Base-by-base conservation (phyloP, 108 stramenopile genomes). In the Schizochytrium sp. region DNA sequence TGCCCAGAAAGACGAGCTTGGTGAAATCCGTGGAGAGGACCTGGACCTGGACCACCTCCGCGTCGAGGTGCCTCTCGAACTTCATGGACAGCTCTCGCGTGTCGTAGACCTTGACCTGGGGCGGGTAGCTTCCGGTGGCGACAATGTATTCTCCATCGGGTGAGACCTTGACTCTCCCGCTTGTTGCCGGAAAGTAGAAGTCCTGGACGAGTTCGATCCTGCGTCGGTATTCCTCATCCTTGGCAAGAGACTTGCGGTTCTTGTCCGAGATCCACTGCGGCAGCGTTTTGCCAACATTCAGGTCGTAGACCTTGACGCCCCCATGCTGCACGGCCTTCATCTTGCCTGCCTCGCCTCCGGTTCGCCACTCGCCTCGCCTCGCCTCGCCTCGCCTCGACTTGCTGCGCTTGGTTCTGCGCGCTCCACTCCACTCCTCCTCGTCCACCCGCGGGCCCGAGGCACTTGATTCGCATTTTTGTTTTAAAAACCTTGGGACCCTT, bases 171-270 rank as follows among this genome's bases (percentile, higher is more conserved):
- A 99, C 71, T 3, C 57, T 4, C 88, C 93, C 94, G 47, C 95
- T 93, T 0, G 96, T 94, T 23, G 95, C 92, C 16, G 97, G 96
- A 94, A 99, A 98, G 87, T 97, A 96, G 87, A 99, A 98, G 89
- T 99, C 99, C 92, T 99, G 98, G 57, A 99, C 93, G 4, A 99
- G 93, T 72, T 99, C 98, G 88, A 99, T 96, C 6, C 99, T 94
- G 43, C 96, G 95, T 6, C 97, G 92, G 88, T 96, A 96, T 44
- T 95, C 91, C 44, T 97, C 96, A 69, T 99, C 97, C 3, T 94
- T 92, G 89, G 97, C 97, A 44, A 96, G 90, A 5, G 98, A 90
- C 88, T 97, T 96, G 59, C 96, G 93, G 47, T 98, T 94, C 90
- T 96, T 92, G 45, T 99, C 97, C 44, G 96, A 95, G 44, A 99